Evolutionary conservation across 2,329 filamentous ascomycete species (phyloP), one percentile per base, ranked within the genome.

Genomic region (Colletotrichum tanaceti): DNA sequence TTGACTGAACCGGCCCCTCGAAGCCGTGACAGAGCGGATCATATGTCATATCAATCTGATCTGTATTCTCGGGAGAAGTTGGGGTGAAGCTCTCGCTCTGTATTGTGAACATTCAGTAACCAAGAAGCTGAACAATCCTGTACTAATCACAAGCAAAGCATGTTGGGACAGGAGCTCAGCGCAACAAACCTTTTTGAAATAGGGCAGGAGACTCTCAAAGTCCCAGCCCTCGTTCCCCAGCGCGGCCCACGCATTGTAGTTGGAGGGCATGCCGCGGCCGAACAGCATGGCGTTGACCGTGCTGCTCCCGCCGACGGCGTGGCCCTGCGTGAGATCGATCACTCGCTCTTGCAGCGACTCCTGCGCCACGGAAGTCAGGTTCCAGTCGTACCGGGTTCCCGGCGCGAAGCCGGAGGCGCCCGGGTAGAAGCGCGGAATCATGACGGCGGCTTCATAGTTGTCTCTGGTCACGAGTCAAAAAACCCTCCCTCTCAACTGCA

Each of bases 261-360:
- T 76, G 28, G 70, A 72, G 2, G 71, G 71, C 28, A 74, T 71
- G 0, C 74, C 76, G 11, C 77, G 72, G 58, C 78, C 76, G 61
- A 75, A 79, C 14, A 75, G 73, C 77, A 79, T 76, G 39, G 83
- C 80, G 67, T 85, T 85, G 32, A 85, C 66, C 0, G 81, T 77
- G 20, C 77, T 81, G 39, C 78, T 80, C 4, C 84, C 84, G 16
- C 84, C 83, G 0, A 86, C 75, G 0, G 81, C 79, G 44, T 82
- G 81, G 3, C 82, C 83, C 5, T 82, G 77, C 4, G 78, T 78
- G 44, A 82, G 78, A 5, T 74, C 65, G 22, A 84, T 77, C 2
- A 74, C 71, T 4, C 80, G 77, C 3, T 75, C 74, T 20, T 79
- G 77, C 2, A 83, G 76, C 24, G 74, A 70, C 0, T 75, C 69